Conservation (phyloP, 495 filamentous ascomycete genomes). For the Lasiosphaeria ovina region DNA sequence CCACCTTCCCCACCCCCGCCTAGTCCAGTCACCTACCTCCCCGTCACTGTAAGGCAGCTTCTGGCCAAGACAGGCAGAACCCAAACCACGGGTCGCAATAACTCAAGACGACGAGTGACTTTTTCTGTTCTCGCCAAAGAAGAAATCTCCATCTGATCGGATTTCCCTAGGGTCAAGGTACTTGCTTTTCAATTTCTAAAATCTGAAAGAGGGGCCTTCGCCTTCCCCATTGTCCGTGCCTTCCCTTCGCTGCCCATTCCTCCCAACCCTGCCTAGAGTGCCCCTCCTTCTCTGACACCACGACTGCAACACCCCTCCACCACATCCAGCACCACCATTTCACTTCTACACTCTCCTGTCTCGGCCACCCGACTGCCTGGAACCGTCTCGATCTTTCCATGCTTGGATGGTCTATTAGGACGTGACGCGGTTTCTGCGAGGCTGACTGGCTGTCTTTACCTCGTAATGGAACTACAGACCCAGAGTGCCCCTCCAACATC, state of each 20-base stretch:
- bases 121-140: no score
- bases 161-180: not conserved
- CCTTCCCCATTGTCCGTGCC: conserved; percentile 7
- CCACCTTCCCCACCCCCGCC: not conserved
- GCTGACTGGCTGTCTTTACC: conserved; percentile 35
- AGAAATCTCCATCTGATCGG: no score
- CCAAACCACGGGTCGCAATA: not conserved
- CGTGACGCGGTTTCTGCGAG: conserved; percentile 36
- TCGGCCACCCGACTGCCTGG: conserved; percentile 6
- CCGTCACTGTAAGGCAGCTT: not conserved
- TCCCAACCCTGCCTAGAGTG: conserved; percentile 1
- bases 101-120: not conserved
- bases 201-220: conserved; percentile 1
- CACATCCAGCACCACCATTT: conserved; percentile 1
- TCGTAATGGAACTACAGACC: conserved; percentile 48
- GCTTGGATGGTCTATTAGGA: conserved; percentile 19
- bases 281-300: conserved; percentile 14
- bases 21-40: not conserved
- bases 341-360: not conserved
- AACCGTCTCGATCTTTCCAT: conserved; percentile 2
- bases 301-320: conserved; percentile 4
- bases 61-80: not conserved
- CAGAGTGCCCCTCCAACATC: conserved; percentile 10
- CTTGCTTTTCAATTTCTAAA: not conserved
- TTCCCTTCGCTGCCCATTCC: not conserved